phyloP scores from a whole-genome alignment of 805 yeast genomes.

The Nakazawaea holstii region DNA sequence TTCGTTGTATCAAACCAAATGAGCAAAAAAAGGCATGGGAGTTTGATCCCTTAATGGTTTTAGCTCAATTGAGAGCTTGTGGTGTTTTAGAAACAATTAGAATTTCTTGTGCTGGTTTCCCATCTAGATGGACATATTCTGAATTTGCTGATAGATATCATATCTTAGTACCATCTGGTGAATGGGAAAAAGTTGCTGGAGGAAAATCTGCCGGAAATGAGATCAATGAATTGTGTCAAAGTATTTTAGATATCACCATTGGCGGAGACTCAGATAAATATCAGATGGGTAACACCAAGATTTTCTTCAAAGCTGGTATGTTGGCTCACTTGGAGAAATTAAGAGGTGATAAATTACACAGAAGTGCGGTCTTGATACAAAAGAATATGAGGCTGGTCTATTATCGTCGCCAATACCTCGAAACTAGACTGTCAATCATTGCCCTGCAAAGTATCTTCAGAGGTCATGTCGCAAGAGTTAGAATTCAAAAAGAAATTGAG shows the following conservation, averaged over 20 bases:
- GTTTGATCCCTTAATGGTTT: constrained; percentile 91
- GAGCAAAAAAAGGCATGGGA: constrained; percentile 94
- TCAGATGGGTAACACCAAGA: constrained; percentile 89
- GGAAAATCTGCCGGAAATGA: constrained; percentile 47
- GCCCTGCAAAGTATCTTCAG: constrained; percentile 56
- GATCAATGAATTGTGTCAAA: constrained; percentile 59
- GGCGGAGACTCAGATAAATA: constrained; percentile 57
- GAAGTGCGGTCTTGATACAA: constrained; percentile 80
- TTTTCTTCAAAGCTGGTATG: constrained; percentile 96
- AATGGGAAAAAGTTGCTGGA: constrained; percentile 58
- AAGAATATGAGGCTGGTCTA: constrained; percentile 66
- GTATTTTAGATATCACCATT: constrained; percentile 60
- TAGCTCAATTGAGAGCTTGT: constrained; percentile 94
- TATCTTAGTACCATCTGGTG: constrained; percentile 66
- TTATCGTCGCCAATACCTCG: constrained; percentile 57
- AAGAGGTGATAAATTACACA: constrained; percentile 71
- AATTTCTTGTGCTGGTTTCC: constrained; percentile 97
- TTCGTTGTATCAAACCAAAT: constrained; percentile 96
- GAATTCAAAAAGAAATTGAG: constrained; percentile 51
- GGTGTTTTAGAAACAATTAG: constrained; percentile 97
- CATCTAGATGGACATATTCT: constrained; percentile 90
- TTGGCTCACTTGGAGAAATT: constrained; percentile 84
- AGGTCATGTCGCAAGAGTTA: constrained; percentile 55
- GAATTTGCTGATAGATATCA: constrained; percentile 91
- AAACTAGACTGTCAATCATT: constrained; percentile 47